These are phyloP conservation scores for Termitomyces sp. DNA, from an alignment of 1,284 basidiomycete species.

Conservation along the genomic window DNA sequence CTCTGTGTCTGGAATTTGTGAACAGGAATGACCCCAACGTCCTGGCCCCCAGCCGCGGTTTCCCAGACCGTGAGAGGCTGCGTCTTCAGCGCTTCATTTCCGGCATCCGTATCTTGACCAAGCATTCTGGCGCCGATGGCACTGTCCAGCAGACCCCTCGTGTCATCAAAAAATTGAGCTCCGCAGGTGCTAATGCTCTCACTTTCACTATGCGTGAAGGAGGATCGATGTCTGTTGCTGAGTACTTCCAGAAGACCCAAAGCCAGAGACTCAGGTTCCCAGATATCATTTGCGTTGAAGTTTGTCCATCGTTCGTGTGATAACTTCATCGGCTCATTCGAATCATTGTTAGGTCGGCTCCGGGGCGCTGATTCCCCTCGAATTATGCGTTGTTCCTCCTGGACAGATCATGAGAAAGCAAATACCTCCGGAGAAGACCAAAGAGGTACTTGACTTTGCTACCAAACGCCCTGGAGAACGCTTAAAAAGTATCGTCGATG, in stretches of 20 bases:
- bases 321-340: background rate
- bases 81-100: constrained; percentile 57
- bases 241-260: constrained; percentile 50
- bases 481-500: constrained; percentile 51
- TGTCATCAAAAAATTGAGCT: constrained; percentile 51
- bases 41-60: constrained; percentile 38
- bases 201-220: constrained; percentile 55
- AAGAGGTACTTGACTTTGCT: constrained; percentile 63
- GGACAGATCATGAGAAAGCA: constrained; percentile 76
- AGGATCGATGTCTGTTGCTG: constrained; percentile 47
- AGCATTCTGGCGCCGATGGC: constrained; percentile 30
- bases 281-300: constrained; percentile 60
- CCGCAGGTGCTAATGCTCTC: constrained; percentile 42
- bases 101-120: constrained; percentile 50
- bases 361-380: constrained; percentile 64
- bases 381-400: constrained; percentile 56
- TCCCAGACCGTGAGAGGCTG: constrained; percentile 55
- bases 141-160: constrained; percentile 35
- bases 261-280: constrained; percentile 52
- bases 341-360: constrained; percentile 46
- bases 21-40: constrained; percentile 33
- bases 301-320: constrained; percentile 22
- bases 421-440: constrained; percentile 62
- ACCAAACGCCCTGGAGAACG: constrained; percentile 63
- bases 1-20: constrained; percentile 55